Evolutionary conservation across 2,329 filamentous ascomycete species (phyloP).

Genomic region (Epichloe amarillans): DNA sequence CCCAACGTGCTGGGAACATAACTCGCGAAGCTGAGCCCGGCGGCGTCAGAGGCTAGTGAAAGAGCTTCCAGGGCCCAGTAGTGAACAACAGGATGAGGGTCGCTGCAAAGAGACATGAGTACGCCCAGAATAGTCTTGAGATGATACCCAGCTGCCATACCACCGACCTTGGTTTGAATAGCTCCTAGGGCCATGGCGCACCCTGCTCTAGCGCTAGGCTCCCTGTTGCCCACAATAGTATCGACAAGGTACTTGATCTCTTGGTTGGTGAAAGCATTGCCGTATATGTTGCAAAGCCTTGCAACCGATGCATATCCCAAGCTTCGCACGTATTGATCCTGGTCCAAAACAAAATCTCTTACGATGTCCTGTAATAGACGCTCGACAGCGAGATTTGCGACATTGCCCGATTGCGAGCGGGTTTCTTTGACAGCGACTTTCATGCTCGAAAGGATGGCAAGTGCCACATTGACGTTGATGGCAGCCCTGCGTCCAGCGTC

Average conservation of each 20-base stretch:
- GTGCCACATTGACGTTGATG: conserved; percentile 78
- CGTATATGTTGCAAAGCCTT: conserved; percentile 69
- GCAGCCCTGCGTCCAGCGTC: conserved; percentile 83
- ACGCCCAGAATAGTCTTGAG: conserved; percentile 96
- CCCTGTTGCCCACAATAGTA: conserved; percentile 84
- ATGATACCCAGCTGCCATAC: conserved; percentile 94
- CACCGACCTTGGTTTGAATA: conserved; percentile 89
- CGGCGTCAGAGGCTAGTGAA: conserved; percentile 76
- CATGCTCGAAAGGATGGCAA: conserved; percentile 66
- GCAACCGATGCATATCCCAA: conserved; percentile 78
- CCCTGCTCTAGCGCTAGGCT: conserved; percentile 83
- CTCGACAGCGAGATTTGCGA: conserved; percentile 65
- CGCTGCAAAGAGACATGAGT: conserved; percentile 92
- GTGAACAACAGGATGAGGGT: conserved; percentile 88
- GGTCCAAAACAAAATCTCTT: conserved; percentile 61
- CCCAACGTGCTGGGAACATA: conserved; percentile 85
- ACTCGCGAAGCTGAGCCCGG: conserved; percentile 79
- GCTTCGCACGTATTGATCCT: conserved; percentile 74
- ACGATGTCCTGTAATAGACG: conserved; percentile 68
- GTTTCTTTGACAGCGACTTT: conserved; percentile 79
- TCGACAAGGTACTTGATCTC: conserved; percentile 90
- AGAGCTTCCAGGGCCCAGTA: conserved; percentile 92
- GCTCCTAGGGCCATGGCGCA: conserved; percentile 88
- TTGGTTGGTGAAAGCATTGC: conserved; percentile 75
- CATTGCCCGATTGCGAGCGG: conserved; percentile 54